A percentile compares a stretch with the other conserved stretches of the same genome.
Evolutionary conservation across 176 grass and related monocot species (phyloP).

Genomic region (Hsuehochloa calcarea): DNA sequence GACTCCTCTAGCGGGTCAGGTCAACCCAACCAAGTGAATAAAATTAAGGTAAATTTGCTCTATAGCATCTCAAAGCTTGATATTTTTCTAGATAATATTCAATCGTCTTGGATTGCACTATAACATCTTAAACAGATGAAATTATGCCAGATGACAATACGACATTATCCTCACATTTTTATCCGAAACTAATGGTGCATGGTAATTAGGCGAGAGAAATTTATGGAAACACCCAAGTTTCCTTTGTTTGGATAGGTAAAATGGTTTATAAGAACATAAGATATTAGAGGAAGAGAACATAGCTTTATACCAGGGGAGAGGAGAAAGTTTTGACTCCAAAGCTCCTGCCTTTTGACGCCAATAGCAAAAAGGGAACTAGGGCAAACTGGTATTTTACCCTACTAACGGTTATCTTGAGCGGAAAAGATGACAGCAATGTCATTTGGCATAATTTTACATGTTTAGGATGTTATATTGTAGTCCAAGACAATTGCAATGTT

Average conservation of each 20-base stretch:
- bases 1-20: background rate
- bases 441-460: background rate
- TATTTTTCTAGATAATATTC: background rate
- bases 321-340: background rate
- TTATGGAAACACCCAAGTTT: background rate
- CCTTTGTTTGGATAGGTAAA: background rate
- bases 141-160: background rate
- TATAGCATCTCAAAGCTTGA: background rate
- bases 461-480: background rate
- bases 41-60: background rate
- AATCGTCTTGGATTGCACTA: background rate
- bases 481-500: background rate
- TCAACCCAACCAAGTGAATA: background rate
- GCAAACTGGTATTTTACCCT: background rate
- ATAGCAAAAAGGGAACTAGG: background rate
- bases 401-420: background rate
- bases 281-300: background rate
- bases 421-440: background rate
- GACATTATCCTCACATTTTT: background rate
- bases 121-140: background rate
- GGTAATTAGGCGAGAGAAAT: background rate
- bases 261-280: background rate
- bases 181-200: background rate
- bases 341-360: background rate
- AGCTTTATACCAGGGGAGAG: background rate